Base-by-base conservation (phyloP, 257 asterid species). In the Euphrasia confusa region DNA sequence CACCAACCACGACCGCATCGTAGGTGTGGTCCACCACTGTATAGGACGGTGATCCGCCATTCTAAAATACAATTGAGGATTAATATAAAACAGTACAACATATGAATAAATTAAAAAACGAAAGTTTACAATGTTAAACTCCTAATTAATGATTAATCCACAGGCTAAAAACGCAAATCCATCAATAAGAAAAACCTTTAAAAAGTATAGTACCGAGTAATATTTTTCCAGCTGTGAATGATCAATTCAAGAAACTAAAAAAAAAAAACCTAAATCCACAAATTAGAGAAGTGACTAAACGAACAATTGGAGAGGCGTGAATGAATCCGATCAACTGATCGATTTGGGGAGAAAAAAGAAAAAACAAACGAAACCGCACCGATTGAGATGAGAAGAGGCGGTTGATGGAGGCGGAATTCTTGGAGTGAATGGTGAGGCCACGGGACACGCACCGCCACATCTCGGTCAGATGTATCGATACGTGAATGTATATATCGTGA, bases 361-460 rank as follows among this genome's bases (percentile, higher is more conserved):
- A 3, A 6, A 0, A 52, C 24, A 42, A 66, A 11, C 60, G 47
- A 47, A 61, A 60, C 8, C 83, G 21, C 77, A 87, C 97, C 14
- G 90, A 33, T 59, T 73, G 77, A 58, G 94, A 40, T 27, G 96
- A 85, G 67, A 85, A 77, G 67, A 87, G 81, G 12, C 97, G 81
- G 69, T 64, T 82, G 69, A 74, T 81, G 75, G 88, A 72, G 66
- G 82, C 33, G 67, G 85, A 78, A 79, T 81, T 77, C 64, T 60
- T 69, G 28, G 81, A 74, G 39, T 84, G 70, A 73, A 76, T 75
- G 90, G 85, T 77, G 75, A 89, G 83, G 69, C 91, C 87, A 68
- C 94, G 95, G 8, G 91, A 80, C 66, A 83, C 84, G 87, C 91
- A 89, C 78, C 97, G 91, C 99, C 99, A 89, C 99, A 93, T 87